Conservation (phyloP, 139 green algal genomes). For the Chlamydomonas sp. region DNA sequence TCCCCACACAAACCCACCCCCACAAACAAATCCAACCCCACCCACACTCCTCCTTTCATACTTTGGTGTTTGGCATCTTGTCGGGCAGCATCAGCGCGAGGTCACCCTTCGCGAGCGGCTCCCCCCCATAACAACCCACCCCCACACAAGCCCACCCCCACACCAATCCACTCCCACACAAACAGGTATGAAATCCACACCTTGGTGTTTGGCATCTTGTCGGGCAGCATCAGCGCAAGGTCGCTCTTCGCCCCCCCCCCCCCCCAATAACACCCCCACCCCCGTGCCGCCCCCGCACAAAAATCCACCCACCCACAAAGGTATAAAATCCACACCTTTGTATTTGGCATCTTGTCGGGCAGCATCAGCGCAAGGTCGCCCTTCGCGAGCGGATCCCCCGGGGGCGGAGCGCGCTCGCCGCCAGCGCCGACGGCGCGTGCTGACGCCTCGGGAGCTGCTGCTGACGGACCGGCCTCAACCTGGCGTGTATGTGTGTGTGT, state of each 20-base stretch:
- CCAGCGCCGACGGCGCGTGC: no score
- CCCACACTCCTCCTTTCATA: background rate
- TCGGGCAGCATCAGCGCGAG: slow-evolving; percentile 25
- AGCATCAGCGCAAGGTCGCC: slow-evolving; percentile 22
- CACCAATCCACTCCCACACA: slow-evolving; percentile 19
- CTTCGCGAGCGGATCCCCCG: background rate
- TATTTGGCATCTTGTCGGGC: slow-evolving; percentile 19
- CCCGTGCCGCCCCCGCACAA: slow-evolving; percentile 25
- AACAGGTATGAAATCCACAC: background rate
- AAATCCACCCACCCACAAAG: slow-evolving; percentile 10
- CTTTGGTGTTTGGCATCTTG: slow-evolving; percentile 22
- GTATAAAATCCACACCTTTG: slow-evolving; percentile 19
- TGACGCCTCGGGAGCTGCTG: no score
- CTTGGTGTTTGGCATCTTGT: slow-evolving; percentile 24
- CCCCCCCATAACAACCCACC: background rate
- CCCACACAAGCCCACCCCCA: slow-evolving; percentile 19
- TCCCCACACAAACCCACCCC: slow-evolving; percentile 11
- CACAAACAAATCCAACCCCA: slow-evolving; percentile 32
- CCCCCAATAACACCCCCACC: no score
- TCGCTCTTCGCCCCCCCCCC: slow-evolving; percentile 5
- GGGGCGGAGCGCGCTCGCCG: no score
- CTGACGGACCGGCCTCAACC: no score
- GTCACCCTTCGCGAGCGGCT: slow-evolving; percentile 6
- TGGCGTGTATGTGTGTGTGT: no score
- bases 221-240: slow-evolving; percentile 22